Evolutionary conservation across 495 filamentous ascomycete genomes (phyloP).

Genomic region (Tetracladium setigerum): DNA sequence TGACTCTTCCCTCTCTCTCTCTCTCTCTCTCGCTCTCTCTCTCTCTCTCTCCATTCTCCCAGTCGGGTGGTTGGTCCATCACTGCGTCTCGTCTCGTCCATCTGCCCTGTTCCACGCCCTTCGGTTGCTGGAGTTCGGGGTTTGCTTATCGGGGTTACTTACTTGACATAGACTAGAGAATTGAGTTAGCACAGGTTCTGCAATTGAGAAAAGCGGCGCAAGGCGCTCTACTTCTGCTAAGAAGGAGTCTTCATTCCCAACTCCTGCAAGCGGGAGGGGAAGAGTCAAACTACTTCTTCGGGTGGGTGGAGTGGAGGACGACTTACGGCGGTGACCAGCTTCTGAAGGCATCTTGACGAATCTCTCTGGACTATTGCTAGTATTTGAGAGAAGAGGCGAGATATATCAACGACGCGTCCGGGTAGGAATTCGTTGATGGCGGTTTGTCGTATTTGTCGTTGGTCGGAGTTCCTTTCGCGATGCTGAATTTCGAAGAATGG

Average conservation of each 20-base stretch:
- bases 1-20: background rate
- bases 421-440: constrained; percentile 18
- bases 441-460: constrained; percentile 21
- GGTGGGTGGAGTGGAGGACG: too few species aligned
- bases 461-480: constrained; percentile 2
- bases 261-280: too few species aligned
- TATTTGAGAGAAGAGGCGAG: constrained; percentile 12
- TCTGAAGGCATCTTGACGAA: constrained; percentile 71
- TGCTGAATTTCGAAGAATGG: constrained; percentile 9
- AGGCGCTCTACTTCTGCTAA: too few species aligned
- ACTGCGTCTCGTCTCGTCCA: too few species aligned
- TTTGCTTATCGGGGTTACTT: constrained; percentile 39
- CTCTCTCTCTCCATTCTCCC: background rate
- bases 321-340: constrained; percentile 80
- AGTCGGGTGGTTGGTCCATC: too few species aligned
- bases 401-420: constrained; percentile 20
- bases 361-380: constrained; percentile 16
- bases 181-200: constrained; percentile 29
- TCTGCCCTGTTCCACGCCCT: constrained; percentile 4
- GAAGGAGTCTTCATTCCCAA: too few species aligned
- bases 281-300: too few species aligned
- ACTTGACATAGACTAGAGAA: constrained; percentile 84
- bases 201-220: constrained; percentile 4
- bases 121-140: constrained; percentile 20
- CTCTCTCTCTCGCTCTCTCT: background rate